Conservation (phyloP, 106 monocot genomes). For the Dioscorea zingiberensis region DNA sequence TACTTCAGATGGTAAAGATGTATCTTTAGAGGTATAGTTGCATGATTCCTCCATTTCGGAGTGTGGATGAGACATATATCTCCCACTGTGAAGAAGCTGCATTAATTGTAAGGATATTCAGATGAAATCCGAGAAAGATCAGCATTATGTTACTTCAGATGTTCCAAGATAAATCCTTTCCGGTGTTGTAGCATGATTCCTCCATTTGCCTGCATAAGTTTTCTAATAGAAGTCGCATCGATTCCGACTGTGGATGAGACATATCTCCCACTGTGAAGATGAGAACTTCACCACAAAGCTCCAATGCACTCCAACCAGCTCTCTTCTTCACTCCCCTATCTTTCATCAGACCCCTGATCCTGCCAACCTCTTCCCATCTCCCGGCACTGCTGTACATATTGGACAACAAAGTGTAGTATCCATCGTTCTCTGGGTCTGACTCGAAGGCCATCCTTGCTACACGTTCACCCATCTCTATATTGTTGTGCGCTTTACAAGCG, state of each 20-base stretch:
- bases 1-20: neutral
- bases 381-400: slow-evolving; percentile 52
- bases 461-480: slow-evolving; percentile 59
- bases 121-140: no score
- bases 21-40: no score
- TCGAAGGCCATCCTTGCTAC: slow-evolving; percentile 46
- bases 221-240: neutral
- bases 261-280: slow-evolving; percentile 30
- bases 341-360: slow-evolving; percentile 47
- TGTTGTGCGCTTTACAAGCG: slow-evolving; percentile 55
- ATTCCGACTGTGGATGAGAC: slow-evolving; percentile 14
- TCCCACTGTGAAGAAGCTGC: no score
- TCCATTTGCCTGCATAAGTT: slow-evolving; percentile 16
- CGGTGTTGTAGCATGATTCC: slow-evolving; percentile 5
- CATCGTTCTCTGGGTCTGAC: slow-evolving; percentile 65
- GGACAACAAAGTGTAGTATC: slow-evolving; percentile 68
- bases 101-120: no score
- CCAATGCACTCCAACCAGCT: slow-evolving; percentile 63
- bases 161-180: neutral
- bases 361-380: slow-evolving; percentile 64
- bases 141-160: neutral
- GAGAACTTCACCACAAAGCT: slow-evolving; percentile 27
- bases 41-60: no score
- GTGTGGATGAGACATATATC: no score
- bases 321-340: slow-evolving; percentile 35